These are phyloP conservation scores for Luffa aegyptiaca DNA, from an alignment of 306 rosid genomes.

Conservation along the genomic window DNA sequence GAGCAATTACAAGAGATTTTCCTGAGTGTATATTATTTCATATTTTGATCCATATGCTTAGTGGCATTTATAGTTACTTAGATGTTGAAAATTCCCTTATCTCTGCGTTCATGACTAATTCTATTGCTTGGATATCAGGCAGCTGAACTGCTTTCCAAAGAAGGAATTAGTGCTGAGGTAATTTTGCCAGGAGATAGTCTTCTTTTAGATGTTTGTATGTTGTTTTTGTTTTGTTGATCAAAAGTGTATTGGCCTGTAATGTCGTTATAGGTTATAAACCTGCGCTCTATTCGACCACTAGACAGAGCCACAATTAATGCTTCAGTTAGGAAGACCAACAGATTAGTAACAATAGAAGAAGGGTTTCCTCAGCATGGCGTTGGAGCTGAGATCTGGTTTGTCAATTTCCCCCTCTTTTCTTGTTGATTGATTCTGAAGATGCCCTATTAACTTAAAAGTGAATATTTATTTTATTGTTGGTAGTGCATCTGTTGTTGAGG, in stretches of 20 bases:
- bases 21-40: neutral
- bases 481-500: constrained; percentile 91
- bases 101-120: constrained; percentile 14
- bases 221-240: constrained; percentile 6
- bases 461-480: constrained; percentile 17
- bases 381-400: constrained; percentile 95
- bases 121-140: constrained; percentile 49
- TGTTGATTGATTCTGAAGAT: constrained; percentile 8
- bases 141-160: constrained; percentile 78
- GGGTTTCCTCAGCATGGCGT: constrained; percentile 99
- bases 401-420: constrained; percentile 12
- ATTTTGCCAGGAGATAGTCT: neutral
- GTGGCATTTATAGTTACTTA: neutral
- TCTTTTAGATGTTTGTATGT: neutral
- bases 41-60: neutral
- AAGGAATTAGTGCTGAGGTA: constrained; percentile 98
- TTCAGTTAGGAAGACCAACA: constrained; percentile 92
- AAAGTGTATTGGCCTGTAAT: constrained; percentile 7
- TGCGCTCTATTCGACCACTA: constrained; percentile 90
- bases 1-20: neutral
- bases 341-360: constrained; percentile 91
- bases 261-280: constrained; percentile 57
- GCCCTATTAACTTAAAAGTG: neutral
- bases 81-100: neutral
- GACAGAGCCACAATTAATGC: constrained; percentile 85